Evolutionary conservation across 371 early-diverging fungal genomes (phyloP).

Genomic region (Saksenaea oblongispora): DNA sequence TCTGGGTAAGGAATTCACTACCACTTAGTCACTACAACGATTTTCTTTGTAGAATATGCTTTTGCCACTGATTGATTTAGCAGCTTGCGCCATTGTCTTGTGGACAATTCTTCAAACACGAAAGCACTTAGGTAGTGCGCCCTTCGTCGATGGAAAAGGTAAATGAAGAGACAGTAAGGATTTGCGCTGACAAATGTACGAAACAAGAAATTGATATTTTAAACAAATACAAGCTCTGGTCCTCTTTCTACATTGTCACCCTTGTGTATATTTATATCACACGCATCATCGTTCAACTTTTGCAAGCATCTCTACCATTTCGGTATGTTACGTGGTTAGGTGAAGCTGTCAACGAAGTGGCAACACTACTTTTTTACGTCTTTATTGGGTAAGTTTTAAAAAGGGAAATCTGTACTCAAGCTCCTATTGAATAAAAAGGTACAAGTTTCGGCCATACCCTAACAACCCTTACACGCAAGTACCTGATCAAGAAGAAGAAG

Average conservation of each 20-base stretch:
- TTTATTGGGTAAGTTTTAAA: slow-evolving; percentile 50
- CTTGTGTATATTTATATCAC: slow-evolving; percentile 58
- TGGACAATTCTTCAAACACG: slow-evolving; percentile 61
- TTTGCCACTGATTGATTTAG: slow-evolving; percentile 53
- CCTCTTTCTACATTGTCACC: slow-evolving; percentile 57
- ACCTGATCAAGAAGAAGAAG: slow-evolving; percentile 36
- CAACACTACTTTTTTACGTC: slow-evolving; percentile 52
- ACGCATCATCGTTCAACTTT: slow-evolving; percentile 49
- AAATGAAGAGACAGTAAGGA: too few relatives aligned
- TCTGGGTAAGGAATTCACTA: slow-evolving; percentile 45
- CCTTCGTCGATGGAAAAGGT: slow-evolving; percentile 59
- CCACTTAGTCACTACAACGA: neutral
- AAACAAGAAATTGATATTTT: slow-evolving; percentile 43
- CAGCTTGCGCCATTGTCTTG: slow-evolving; percentile 49
- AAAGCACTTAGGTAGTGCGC: slow-evolving; percentile 45
- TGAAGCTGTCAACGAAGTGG: slow-evolving; percentile 50
- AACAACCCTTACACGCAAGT: slow-evolving; percentile 58
- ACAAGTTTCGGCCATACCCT: slow-evolving; percentile 53
- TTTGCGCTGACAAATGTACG: neutral
- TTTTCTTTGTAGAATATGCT: slow-evolving; percentile 36
- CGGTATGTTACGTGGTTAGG: slow-evolving; percentile 58
- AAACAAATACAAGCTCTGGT: slow-evolving; percentile 60
- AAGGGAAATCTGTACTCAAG: neutral
- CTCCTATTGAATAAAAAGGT: slow-evolving; percentile 7
- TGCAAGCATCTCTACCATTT: slow-evolving; percentile 54